A percentile compares a stretch with the other conserved stretches of the same genome.
Evolutionary conservation across 306 rosid genomes (phyloP).

Genomic region (Lathyrus aphaca): DNA sequence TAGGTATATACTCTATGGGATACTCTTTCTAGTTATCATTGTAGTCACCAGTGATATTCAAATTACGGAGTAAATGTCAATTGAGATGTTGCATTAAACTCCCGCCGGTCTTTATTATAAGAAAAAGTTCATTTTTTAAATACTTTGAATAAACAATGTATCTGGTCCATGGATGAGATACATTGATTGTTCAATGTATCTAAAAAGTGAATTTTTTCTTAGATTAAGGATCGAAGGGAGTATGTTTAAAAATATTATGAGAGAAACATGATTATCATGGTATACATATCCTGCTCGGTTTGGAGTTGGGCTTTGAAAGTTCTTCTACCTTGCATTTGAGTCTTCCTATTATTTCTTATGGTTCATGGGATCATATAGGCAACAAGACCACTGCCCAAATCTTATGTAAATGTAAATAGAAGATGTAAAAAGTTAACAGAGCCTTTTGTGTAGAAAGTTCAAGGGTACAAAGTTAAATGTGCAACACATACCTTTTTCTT

Average conservation of each 20-base stretch:
- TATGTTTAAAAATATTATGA: slow-evolving; percentile 12
- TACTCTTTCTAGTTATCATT: slow-evolving; percentile 18
- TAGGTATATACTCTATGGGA: slow-evolving; percentile 53
- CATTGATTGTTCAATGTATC: too few relatives aligned
- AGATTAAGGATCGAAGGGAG: too few relatives aligned
- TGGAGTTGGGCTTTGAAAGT: slow-evolving; percentile 2
- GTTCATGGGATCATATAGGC: slow-evolving; percentile 29
- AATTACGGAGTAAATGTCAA: slow-evolving; percentile 11
- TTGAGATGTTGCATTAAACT: neutral
- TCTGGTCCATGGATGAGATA: too few relatives aligned
- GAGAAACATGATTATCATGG: neutral
- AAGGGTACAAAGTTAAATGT: slow-evolving; percentile 14
- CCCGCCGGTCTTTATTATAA: too few relatives aligned
- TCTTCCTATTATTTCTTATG: neutral
- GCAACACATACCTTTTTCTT: neutral
- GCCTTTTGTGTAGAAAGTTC: slow-evolving; percentile 6
- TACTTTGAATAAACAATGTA: too few relatives aligned
- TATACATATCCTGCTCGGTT: neutral
- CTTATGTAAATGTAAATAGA: slow-evolving; percentile 1
- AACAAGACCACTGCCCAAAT: neutral
- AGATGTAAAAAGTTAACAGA: neutral
- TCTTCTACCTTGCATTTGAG: neutral
- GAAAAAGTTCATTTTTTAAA: too few relatives aligned
- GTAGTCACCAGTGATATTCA: neutral
- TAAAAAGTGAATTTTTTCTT: too few relatives aligned